phyloP scores from a whole-genome alignment of 163 green algal species.

The Prototheca stagnorum region DNA sequence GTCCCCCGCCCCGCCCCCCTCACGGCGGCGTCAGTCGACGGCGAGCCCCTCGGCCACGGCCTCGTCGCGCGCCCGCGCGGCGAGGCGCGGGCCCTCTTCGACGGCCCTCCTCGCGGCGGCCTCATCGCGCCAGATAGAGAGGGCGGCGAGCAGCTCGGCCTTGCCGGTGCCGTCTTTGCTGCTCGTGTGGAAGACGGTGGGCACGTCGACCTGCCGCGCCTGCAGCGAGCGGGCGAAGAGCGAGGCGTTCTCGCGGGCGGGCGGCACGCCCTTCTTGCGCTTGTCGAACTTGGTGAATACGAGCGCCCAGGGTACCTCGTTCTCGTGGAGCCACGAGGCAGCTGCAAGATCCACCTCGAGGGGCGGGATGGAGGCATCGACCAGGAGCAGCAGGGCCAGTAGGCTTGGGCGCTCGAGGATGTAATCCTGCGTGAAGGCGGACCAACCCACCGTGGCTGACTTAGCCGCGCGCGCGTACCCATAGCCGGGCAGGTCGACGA shows the following conservation, averaged over 20 bases:
- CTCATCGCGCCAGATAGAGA: too few species aligned
- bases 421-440: slow-evolving; percentile 72
- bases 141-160: neutral
- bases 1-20: too few species aligned
- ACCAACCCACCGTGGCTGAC: slow-evolving; percentile 50
- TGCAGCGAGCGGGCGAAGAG: slow-evolving; percentile 36
- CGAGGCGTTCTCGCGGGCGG: slow-evolving; percentile 42
- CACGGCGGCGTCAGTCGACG: too few species aligned
- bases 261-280: slow-evolving; percentile 50
- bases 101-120: too few species aligned
- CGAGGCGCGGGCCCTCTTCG: too few species aligned
- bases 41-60: too few species aligned
- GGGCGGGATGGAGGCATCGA: slow-evolving; percentile 72
- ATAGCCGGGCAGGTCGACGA: slow-evolving; percentile 94
- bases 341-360: slow-evolving; percentile 72
- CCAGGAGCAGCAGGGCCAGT: slow-evolving; percentile 73
- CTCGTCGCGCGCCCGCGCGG: too few species aligned
- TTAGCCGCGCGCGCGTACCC: slow-evolving; percentile 59
- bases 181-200: neutral
- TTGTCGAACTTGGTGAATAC: slow-evolving; percentile 88
- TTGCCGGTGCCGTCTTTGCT: neutral
- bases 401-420: slow-evolving; percentile 65
- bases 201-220: neutral
- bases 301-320: slow-evolving; percentile 67
- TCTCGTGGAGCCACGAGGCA: slow-evolving; percentile 68